phyloP scores from a whole-genome alignment of 495 filamentous ascomycete genomes.

The Penicillium manginii region DNA sequence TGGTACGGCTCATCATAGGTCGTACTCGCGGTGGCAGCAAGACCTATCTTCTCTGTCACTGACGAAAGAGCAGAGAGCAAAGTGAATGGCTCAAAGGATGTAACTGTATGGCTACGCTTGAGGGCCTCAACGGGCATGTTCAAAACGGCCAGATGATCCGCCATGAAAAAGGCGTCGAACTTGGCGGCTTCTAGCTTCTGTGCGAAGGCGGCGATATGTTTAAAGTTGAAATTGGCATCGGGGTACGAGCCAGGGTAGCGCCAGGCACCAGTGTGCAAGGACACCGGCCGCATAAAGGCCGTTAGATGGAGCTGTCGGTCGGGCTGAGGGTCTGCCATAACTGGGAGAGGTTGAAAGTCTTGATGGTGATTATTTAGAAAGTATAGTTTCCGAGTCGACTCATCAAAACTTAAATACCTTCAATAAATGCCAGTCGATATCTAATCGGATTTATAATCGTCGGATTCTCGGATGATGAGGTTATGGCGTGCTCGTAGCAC shows the following conservation, averaged over 20 bases:
- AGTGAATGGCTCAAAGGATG: constrained; percentile 55
- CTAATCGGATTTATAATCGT: constrained; percentile 3
- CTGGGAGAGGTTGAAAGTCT: too few relatives aligned
- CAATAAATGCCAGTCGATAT: neutral
- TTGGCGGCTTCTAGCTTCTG: constrained; percentile 61
- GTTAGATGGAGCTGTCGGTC: constrained; percentile 52
- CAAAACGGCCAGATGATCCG: constrained; percentile 59
- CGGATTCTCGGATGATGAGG: neutral
- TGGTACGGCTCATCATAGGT: constrained; percentile 70
- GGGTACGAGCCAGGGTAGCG: constrained; percentile 58
- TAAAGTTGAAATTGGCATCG: constrained; percentile 63
- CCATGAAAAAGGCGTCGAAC: constrained; percentile 68
- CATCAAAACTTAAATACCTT: neutral
- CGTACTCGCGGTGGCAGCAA: constrained; percentile 59
- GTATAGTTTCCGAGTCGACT: too few relatives aligned
- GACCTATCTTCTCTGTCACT: constrained; percentile 52
- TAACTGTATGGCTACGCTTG: constrained; percentile 60
- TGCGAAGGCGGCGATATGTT: constrained; percentile 56
- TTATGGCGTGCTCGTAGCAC: constrained; percentile 1
- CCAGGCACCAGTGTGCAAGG: constrained; percentile 61
- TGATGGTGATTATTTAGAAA: neutral
- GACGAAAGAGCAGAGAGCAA: constrained; percentile 51
- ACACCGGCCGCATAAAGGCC: constrained; percentile 63
- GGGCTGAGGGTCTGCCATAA: too few relatives aligned
- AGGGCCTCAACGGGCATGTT: constrained; percentile 63